Evolutionary conservation across 768 basidiomycete genomes (phyloP).

Genomic region (Suillus placidus): DNA sequence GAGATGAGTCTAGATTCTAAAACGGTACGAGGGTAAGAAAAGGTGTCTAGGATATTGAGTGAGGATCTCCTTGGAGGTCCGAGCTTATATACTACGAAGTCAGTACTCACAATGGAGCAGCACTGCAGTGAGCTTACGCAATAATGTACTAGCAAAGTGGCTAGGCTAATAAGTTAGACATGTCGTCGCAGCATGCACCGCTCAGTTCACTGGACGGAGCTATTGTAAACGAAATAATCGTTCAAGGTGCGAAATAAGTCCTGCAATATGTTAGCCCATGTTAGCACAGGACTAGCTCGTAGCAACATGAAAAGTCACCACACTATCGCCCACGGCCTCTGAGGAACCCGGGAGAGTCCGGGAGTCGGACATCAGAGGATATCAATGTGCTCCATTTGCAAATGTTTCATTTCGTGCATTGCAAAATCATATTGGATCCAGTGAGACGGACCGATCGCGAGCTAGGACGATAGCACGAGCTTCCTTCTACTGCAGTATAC

Average conservation of each 20-base stretch:
- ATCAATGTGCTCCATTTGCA: not conserved
- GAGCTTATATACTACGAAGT: slow-evolving; percentile 25
- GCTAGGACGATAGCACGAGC: not conserved
- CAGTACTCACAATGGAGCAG: not conserved
- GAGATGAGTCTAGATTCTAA: not conserved
- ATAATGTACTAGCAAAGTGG: not conserved
- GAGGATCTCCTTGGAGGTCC: slow-evolving; percentile 12
- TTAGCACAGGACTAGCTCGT: not conserved
- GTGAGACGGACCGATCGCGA: not conserved
- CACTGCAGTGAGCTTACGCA: slow-evolving; percentile 3
- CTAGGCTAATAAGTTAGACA: no score
- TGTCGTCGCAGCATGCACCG: not conserved
- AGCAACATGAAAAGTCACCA: not conserved
- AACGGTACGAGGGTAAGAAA: not conserved
- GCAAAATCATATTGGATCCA: not conserved
- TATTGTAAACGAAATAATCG: not conserved
- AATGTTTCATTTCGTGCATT: not conserved
- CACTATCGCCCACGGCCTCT: not conserved
- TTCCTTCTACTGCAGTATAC: not conserved
- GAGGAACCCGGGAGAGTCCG: no score
- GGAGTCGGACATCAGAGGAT: not conserved
- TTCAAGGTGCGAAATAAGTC: not conserved
- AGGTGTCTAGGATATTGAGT: slow-evolving; percentile 9
- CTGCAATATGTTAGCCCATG: not conserved
- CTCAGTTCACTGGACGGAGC: no score